These are phyloP conservation scores for Juncus effusus DNA, from an alignment of 176 grass and related monocot genomes.

Conservation along the genomic window DNA sequence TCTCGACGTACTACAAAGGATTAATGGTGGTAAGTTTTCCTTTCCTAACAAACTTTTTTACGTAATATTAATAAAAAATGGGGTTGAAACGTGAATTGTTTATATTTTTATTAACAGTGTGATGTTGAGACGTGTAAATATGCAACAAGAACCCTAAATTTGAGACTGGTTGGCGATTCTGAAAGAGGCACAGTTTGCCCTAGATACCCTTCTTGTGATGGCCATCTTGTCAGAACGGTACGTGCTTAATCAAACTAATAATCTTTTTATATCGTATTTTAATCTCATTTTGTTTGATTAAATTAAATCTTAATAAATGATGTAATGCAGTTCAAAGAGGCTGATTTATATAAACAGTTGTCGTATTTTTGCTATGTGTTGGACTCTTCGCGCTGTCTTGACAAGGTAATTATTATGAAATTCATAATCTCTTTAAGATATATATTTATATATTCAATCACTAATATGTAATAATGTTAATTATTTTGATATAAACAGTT, in stretches of 20 bases:
- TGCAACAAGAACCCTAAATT: conserved; percentile 62
- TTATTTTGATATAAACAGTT: conserved; percentile 41
- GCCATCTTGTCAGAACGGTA: conserved; percentile 74
- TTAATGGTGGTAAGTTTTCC: conserved; percentile 56
- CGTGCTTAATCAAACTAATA: not conserved
- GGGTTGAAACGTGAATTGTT: not conserved
- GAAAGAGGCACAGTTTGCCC: conserved; percentile 84
- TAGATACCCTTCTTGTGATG: conserved; percentile 78
- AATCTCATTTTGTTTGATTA: conserved; percentile 19
- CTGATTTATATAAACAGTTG: conserved; percentile 79
- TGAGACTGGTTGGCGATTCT: conserved; percentile 79
- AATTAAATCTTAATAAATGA: conserved; percentile 17
- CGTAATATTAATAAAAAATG: not conserved
- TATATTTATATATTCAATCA: not conserved
- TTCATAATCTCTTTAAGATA: not conserved
- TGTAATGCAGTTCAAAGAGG: conserved; percentile 67
- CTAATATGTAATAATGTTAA: conserved; percentile 23
- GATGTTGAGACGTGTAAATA: conserved; percentile 87
- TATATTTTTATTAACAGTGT: conserved; percentile 46
- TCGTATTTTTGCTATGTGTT: conserved; percentile 88
- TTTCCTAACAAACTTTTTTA: conserved; percentile 4
- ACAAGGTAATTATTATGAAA: conserved; percentile 47
- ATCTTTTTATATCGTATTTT: conserved; percentile 18
- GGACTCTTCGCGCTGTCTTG: conserved; percentile 58
- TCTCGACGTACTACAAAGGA: conserved; percentile 75